Evolutionary conservation across 1,139 yeast species (phyloP).

Genomic region (Suzukiozyma palmioleophila): DNA sequence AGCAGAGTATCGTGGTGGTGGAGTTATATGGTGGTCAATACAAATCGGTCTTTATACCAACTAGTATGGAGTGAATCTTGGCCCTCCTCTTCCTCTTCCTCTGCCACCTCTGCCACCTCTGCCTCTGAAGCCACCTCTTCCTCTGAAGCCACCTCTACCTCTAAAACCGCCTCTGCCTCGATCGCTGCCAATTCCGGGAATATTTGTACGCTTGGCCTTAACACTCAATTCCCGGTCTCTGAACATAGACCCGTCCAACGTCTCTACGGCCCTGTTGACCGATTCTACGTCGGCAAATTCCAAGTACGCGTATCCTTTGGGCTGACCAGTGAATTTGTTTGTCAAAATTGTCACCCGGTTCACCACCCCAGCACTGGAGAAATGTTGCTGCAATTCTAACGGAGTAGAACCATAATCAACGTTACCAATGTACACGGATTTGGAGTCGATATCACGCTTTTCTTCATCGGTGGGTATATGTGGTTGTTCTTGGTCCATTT

Average conservation of each 20-base stretch:
- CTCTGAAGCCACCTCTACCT: slow-evolving; percentile 13
- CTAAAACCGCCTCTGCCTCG: slow-evolving; percentile 26
- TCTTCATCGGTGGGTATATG: slow-evolving; percentile 21
- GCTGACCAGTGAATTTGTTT: slow-evolving; percentile 70
- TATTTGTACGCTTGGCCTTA: slow-evolving; percentile 71
- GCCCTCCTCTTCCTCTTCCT: slow-evolving; percentile 25
- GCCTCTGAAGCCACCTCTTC: slow-evolving; percentile 15
- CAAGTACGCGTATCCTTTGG: slow-evolving; percentile 83
- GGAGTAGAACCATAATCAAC: slow-evolving; percentile 81
- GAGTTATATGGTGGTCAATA: no score
- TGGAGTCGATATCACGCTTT: slow-evolving; percentile 54
- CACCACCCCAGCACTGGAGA: slow-evolving; percentile 69
- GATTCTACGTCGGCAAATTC: slow-evolving; percentile 66
- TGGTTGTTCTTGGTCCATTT: slow-evolving; percentile 14
- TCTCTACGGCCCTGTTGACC: slow-evolving; percentile 60
- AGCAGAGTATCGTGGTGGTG: no score
- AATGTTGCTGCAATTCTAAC: slow-evolving; percentile 74
- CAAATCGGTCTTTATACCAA: no score
- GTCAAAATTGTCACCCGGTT: slow-evolving; percentile 78
- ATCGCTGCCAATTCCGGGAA: slow-evolving; percentile 59
- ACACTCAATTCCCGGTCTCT: slow-evolving; percentile 71
- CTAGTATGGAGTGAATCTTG: slow-evolving; percentile 22
- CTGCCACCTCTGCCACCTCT: slow-evolving; percentile 19
- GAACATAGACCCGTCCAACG: slow-evolving; percentile 59
- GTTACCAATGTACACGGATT: slow-evolving; percentile 84